These are phyloP conservation scores for Penicillium tannophilum DNA, from an alignment of 495 filamentous ascomycete genomes.

Conservation along the genomic window DNA sequence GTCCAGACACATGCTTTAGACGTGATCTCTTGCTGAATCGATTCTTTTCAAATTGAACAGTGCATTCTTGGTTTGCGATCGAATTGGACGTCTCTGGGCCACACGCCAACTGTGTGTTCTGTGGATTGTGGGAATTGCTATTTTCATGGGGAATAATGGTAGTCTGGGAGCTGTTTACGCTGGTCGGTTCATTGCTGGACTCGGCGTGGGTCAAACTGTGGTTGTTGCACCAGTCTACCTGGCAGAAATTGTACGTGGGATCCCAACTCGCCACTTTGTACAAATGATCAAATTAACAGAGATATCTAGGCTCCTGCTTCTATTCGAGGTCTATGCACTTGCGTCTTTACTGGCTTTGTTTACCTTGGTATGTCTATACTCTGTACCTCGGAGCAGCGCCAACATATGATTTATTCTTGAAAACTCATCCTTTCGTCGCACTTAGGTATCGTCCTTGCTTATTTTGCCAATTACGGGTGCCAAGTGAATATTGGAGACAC, in stretches of 20 bases:
- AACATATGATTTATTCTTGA: background rate
- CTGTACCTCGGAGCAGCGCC: background rate
- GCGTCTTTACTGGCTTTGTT: constrained; percentile 62
- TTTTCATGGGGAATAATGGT: constrained; percentile 66
- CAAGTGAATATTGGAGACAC: constrained; percentile 59
- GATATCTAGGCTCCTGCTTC: constrained; percentile 50
- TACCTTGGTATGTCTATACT: constrained; percentile 34
- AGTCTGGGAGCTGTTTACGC: constrained; percentile 65
- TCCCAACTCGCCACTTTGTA: background rate
- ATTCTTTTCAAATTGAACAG: constrained; percentile 18
- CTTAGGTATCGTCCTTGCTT: constrained; percentile 48
- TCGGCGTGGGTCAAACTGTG: constrained; percentile 68
- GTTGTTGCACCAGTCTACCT: constrained; percentile 62
- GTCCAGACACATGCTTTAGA: constrained; percentile 14
- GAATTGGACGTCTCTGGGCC: constrained; percentile 69
- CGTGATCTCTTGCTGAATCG: background rate
- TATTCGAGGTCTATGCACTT: constrained; percentile 68
- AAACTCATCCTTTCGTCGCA: background rate
- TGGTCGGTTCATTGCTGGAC: constrained; percentile 66
- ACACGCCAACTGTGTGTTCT: constrained; percentile 65
- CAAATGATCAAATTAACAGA: constrained; percentile 1
- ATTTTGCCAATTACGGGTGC: constrained; percentile 56
- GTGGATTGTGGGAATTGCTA: constrained; percentile 68
- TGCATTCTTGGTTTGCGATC: constrained; percentile 68
- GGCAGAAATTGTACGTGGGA: constrained; percentile 43